Evolutionary conservation across 192 early-diverging fungal species (phyloP).

Genomic region (Rhizophagus clarus): DNA sequence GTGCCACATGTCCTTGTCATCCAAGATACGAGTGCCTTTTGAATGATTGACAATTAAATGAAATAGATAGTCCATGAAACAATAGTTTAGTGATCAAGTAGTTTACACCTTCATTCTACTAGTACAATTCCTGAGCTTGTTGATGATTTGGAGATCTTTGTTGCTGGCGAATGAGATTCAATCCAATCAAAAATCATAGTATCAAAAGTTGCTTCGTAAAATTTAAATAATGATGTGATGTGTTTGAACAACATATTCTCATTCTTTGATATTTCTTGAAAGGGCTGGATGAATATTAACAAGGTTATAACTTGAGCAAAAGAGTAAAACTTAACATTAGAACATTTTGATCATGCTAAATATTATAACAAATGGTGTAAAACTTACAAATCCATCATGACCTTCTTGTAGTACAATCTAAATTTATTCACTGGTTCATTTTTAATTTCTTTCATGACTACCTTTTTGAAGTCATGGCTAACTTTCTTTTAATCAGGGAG

Average conservation of each 20-base stretch:
- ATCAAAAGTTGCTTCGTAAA: slow-evolving; percentile 23
- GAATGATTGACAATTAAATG: slow-evolving; percentile 9
- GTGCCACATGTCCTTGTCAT: too few species aligned
- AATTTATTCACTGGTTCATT: slow-evolving; percentile 13
- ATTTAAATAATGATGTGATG: slow-evolving; percentile 18
- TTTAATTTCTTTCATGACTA: background rate
- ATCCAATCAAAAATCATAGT: slow-evolving; percentile 28
- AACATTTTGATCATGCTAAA: background rate
- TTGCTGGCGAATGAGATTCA: background rate
- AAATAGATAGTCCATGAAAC: background rate
- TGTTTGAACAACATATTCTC: background rate
- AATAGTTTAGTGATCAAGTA: background rate
- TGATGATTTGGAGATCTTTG: slow-evolving; percentile 25
- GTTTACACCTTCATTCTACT: background rate
- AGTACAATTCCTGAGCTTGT: slow-evolving; percentile 16
- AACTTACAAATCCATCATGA: slow-evolving; percentile 6
- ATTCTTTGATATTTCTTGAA: background rate
- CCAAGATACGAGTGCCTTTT: too few species aligned
- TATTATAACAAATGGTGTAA: background rate
- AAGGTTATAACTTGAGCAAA: background rate
- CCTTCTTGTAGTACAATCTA: slow-evolving; percentile 17
- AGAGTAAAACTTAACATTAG: background rate
- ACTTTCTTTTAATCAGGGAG: background rate
- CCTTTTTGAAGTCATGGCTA: background rate
- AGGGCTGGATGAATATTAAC: background rate